These are phyloP conservation scores for Phytophthora citricola DNA, from an alignment of 352 stramenopile species.

Conservation along the genomic window DNA sequence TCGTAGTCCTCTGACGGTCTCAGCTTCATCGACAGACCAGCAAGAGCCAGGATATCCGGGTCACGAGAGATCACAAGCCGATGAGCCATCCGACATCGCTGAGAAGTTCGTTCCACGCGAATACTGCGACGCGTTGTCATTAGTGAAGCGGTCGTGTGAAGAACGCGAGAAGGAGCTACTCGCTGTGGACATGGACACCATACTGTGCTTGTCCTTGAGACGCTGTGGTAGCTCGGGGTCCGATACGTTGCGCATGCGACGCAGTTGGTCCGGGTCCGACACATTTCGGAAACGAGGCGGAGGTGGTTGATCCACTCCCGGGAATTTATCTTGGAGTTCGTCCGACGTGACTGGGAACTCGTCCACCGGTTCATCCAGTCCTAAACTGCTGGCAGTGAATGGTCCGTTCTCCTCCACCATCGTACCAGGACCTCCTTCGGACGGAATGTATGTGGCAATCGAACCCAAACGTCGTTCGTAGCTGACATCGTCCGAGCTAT, in stretches of 20 bases:
- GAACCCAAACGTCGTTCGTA: conserved; percentile 41
- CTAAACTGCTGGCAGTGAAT: conserved; percentile 25
- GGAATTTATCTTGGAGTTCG: conserved; percentile 46
- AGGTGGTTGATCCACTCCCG: conserved; percentile 33
- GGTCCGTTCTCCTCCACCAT: conserved; percentile 27
- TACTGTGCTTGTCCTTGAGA: conserved; percentile 48
- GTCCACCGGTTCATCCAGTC: conserved; percentile 34
- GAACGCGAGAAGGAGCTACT: conserved; percentile 62
- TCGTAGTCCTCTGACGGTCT: conserved; percentile 38
- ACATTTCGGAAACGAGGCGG: conserved; percentile 40
- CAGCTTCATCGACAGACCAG: conserved; percentile 53
- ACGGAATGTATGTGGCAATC: conserved; percentile 41
- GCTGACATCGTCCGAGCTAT: conserved; percentile 42
- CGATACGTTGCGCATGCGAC: conserved; percentile 43
- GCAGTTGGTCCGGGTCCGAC: conserved; percentile 40
- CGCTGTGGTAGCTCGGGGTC: conserved; percentile 35
- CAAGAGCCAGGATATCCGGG: conserved; percentile 61
- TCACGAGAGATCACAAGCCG: conserved; percentile 52
- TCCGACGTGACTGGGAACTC: conserved; percentile 37
- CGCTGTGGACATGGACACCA: conserved; percentile 64
- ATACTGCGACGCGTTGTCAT: conserved; percentile 42
- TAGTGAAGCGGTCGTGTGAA: conserved; percentile 38
- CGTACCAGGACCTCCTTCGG: conserved; percentile 27
- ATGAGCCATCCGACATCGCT: conserved; percentile 49
- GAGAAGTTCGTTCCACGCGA: conserved; percentile 50